Evolutionary conservation across 805 yeast species (phyloP), one percentile per base, ranked within the genome.

Genomic region (Monosporozyma solicola): DNA sequence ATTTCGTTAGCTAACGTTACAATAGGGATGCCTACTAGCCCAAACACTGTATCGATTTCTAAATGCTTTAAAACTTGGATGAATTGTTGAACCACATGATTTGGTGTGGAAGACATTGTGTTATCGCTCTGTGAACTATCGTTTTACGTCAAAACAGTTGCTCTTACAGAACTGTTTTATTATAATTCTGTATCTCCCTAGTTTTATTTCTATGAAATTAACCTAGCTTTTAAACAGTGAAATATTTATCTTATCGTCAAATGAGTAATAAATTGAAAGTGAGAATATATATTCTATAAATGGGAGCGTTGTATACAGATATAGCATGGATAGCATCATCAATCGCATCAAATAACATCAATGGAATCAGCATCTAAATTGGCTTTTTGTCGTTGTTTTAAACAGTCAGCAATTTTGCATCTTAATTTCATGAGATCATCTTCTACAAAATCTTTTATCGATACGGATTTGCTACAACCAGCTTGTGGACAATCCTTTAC

Each of bases 11-110:
- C 89, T 54, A 72, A 78, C 53, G 84, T 87, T 13, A 84, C 85
- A 9, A 84, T 81, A 1, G 91, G 91, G 47, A 84, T 84, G 0
- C 90, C 91, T 3, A 85, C 90, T 27, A 84, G 74, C 3, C 90
- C 91, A 65, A 84, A 84, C 1, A 83, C 78, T 11, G 74, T 75
- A 31, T 73, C 70, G 22, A 84, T 79, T 0, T 83, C 85, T 15
- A 83, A 71, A 7, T 64, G 60, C 47, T 71, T 67, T 8, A 84
- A 68, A 0, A 78, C 54, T 27, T 65, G 61, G 0, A 86, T 85
- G 50, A 83, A 77, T 37, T 58, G 54, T 27, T 57, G 49, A 13
- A 47, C 29, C 11, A 22, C 20, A 32, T 33, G 16, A 20, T 32
- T 32, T 35, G 39, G n/a, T 35, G 13, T 6, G 15, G 16, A 13